Evolutionary conservation across 495 filamentous ascomycete genomes (phyloP).

Genomic region (Podospora sp.): DNA sequence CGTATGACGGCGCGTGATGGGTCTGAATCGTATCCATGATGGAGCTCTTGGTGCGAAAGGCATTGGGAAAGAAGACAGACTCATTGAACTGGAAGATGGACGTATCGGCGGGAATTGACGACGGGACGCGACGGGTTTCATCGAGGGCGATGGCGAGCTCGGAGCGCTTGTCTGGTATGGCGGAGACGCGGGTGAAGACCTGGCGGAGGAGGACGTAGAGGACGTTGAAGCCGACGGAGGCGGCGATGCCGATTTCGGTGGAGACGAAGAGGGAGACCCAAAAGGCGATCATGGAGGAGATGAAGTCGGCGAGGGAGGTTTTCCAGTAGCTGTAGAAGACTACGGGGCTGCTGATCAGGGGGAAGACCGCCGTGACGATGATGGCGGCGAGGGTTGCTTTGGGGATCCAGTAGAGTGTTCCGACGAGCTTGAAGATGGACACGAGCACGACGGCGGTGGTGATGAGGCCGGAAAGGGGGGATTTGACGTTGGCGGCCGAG

Average conservation of each 20-base stretch:
- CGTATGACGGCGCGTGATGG: constrained; percentile 36
- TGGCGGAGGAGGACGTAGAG: constrained; percentile 48
- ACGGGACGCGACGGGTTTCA: constrained; percentile 18
- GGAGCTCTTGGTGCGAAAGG: constrained; percentile 43
- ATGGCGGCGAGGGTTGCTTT: constrained; percentile 51
- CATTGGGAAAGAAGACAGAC: constrained; percentile 53
- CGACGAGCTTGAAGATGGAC: constrained; percentile 51
- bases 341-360: constrained; percentile 44
- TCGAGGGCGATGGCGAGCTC: constrained; percentile 25
- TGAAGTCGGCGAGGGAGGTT: constrained; percentile 52
- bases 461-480: constrained; percentile 49
- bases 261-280: constrained; percentile 54
- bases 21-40: constrained; percentile 50
- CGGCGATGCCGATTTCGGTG: constrained; percentile 52
- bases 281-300: constrained; percentile 52
- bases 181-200: constrained; percentile 38
- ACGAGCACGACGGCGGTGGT: constrained; percentile 52
- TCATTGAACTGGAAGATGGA: constrained; percentile 47
- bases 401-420: constrained; percentile 55
- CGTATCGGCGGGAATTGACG: constrained; percentile 38
- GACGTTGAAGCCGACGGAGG: constrained; percentile 50
- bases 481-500: constrained; percentile 46
- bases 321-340: constrained; percentile 53
- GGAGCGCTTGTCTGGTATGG: constrained; percentile 25
- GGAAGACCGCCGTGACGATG: constrained; percentile 50